A percentile compares a stretch with the other conserved stretches of the same genome.
These are phyloP conservation scores for Sisymbrium irio DNA, from an alignment of 345 rosid genomes.

Conservation along the genomic window DNA sequence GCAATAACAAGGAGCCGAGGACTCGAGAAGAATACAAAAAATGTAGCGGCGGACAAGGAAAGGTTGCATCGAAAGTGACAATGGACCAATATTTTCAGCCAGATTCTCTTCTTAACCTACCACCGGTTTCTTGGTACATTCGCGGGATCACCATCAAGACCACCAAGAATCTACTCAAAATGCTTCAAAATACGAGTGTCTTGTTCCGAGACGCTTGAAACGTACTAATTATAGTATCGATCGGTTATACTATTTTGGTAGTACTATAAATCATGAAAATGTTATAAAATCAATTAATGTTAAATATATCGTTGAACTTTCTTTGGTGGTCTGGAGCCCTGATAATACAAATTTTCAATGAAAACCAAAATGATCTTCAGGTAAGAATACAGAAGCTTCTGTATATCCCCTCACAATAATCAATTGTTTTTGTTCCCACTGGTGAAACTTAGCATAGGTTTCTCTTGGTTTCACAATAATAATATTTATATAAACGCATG, in stretches of 20 bases:
- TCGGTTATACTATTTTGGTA: background rate
- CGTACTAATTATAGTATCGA: background rate
- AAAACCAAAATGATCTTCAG: too few species aligned
- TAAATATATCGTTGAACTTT: too few species aligned
- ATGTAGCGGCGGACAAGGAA: constrained; percentile 60
- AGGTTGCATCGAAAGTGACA: constrained; percentile 58
- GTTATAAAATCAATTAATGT: background rate
- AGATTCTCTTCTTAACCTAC: constrained; percentile 44
- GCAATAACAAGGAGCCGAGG: constrained; percentile 52
- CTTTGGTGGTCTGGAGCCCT: too few species aligned
- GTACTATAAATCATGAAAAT: background rate
- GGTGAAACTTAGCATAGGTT: too few species aligned
- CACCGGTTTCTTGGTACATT: constrained; percentile 77
- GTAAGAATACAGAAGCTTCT: too few species aligned
- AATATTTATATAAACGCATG: too few species aligned
- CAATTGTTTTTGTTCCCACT: too few species aligned
- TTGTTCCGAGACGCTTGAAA: background rate
- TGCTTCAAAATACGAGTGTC: constrained; percentile 19
- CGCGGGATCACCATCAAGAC: constrained; percentile 61
- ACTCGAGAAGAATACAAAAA: constrained; percentile 53
- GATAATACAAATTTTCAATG: too few species aligned
- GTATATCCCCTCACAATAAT: too few species aligned
- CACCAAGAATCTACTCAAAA: constrained; percentile 55
- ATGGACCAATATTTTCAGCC: constrained; percentile 74
- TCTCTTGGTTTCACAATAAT: too few species aligned